Evolutionary conservation across 1,139 yeast species (phyloP).

Genomic region (Yamadazyma oceani): DNA sequence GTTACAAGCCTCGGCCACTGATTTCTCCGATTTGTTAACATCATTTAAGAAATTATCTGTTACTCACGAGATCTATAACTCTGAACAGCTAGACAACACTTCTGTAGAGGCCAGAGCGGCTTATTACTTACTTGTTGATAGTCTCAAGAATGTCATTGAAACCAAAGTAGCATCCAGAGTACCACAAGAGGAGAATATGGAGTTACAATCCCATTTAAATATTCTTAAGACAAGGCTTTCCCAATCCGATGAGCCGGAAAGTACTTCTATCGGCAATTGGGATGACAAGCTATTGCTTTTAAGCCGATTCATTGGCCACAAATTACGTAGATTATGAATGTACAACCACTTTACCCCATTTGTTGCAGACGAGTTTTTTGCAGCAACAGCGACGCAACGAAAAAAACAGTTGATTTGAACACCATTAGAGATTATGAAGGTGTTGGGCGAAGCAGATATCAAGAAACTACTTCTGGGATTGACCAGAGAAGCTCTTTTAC

Average conservation of each 20-base stretch:
- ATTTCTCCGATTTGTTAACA: slow-evolving; percentile 3
- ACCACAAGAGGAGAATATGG: neutral
- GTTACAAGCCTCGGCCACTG: neutral
- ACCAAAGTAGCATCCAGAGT: neutral
- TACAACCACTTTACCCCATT: too few species aligned
- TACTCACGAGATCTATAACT: slow-evolving; percentile 5
- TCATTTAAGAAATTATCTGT: slow-evolving; percentile 10
- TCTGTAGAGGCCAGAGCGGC: slow-evolving; percentile 6
- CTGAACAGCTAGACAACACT: slow-evolving; percentile 2
- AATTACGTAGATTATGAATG: neutral
- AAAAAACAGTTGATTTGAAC: too few species aligned
- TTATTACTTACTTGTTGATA: slow-evolving; percentile 8
- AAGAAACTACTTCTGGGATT: neutral
- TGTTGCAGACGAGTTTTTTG: too few species aligned
- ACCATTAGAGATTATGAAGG: too few species aligned
- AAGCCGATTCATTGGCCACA: slow-evolving; percentile 3
- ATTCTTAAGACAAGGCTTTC: slow-evolving; percentile 2
- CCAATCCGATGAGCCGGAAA: neutral
- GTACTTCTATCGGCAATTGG: slow-evolving; percentile 4
- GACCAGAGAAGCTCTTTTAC: slow-evolving; percentile 19
- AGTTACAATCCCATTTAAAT: slow-evolving; percentile 3
- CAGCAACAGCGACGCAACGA: too few species aligned
- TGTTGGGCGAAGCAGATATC: neutral
- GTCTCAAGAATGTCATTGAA: slow-evolving; percentile 5
- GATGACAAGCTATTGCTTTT: slow-evolving; percentile 9